Evolutionary conservation across 768 basidiomycete genomes (phyloP).

Genomic region (Rhizopogon vulgaris): DNA sequence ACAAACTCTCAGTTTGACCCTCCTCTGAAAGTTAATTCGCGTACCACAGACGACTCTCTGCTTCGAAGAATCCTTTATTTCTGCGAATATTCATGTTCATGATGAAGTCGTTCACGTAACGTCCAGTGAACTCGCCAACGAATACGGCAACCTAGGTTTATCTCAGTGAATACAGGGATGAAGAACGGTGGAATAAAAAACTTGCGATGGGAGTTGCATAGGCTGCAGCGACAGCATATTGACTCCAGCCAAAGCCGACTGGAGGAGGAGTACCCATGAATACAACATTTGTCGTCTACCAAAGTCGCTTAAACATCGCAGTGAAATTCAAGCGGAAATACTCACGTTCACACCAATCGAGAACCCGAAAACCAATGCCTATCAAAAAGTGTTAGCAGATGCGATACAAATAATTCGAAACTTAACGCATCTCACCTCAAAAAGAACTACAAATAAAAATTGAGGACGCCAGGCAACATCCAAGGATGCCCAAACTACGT

Average conservation of each 20-base stretch:
- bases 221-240: conserved; percentile 33
- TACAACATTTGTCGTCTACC: conserved; percentile 47
- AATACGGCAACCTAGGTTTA: conserved; percentile 40
- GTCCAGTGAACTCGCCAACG: conserved; percentile 46
- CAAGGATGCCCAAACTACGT: conserved; percentile 26
- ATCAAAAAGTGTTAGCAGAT: too few relatives aligned
- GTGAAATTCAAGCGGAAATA: too few relatives aligned
- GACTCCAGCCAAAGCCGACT: conserved; percentile 40
- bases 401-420: too few relatives aligned
- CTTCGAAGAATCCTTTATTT: conserved; percentile 47
- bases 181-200: too few relatives aligned
- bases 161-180: too few relatives aligned
- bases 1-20: background rate
- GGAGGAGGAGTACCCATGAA: conserved; percentile 44
- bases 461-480: conserved; percentile 46
- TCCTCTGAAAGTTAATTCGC: conserved; percentile 4
- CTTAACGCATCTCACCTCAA: conserved; percentile 35
- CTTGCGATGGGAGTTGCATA: conserved; percentile 41
- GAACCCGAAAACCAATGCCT: too few relatives aligned
- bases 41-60: conserved; percentile 41
- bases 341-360: too few relatives aligned
- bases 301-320: too few relatives aligned
- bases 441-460: conserved; percentile 31
- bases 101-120: conserved; percentile 45
- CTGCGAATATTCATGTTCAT: conserved; percentile 37